Evolutionary conservation across 179 eudicot species (phyloP).

Genomic region (Silene vulgaris): DNA sequence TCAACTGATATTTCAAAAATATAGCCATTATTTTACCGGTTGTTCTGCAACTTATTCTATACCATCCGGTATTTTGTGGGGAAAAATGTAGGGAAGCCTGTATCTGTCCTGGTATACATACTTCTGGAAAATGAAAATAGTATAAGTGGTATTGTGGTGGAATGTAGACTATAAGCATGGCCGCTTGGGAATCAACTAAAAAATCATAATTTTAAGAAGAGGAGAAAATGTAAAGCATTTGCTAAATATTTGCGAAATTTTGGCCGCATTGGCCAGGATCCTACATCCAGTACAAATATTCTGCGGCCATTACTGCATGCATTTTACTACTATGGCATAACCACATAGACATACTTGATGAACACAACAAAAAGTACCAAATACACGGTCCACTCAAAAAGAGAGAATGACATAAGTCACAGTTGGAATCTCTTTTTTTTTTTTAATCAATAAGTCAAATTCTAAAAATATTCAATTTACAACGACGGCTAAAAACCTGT

Average conservation of each 20-base stretch:
- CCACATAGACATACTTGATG: background rate
- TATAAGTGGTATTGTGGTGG: background rate
- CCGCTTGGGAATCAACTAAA: too few relatives aligned
- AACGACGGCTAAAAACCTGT: background rate
- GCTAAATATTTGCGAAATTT: background rate
- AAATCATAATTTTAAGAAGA: background rate
- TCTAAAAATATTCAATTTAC: too few relatives aligned
- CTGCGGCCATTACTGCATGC: background rate
- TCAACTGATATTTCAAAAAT: background rate
- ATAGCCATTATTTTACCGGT: background rate
- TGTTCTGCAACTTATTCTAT: background rate
- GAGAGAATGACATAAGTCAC: background rate
- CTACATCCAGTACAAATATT: background rate
- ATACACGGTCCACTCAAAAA: background rate
- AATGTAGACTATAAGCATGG: background rate
- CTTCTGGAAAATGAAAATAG: background rate
- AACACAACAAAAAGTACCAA: background rate
- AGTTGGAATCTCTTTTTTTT: background rate
- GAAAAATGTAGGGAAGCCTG: background rate
- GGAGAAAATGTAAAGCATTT: background rate
- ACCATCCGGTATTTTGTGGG: background rate
- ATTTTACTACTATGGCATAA: background rate
- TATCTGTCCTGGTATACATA: background rate
- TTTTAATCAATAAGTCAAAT: background rate
- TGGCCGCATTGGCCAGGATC: background rate